Evolutionary conservation across 2,329 filamentous ascomycete genomes (phyloP), one percentile per base, ranked within the genome.

Genomic region (Polychaeton citri): DNA sequence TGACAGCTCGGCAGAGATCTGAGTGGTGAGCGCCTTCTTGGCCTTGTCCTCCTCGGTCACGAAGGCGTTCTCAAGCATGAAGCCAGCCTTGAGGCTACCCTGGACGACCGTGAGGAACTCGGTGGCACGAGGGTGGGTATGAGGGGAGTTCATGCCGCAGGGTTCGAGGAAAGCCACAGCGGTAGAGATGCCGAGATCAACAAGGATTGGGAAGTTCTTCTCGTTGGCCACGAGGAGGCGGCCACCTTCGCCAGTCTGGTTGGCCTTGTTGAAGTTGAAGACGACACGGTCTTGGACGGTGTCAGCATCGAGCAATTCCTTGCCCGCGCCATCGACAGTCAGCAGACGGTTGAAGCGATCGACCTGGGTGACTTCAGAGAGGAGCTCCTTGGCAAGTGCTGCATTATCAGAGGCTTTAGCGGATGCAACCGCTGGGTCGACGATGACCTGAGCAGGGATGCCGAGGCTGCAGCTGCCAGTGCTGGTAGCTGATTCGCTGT

Each of bases 231-330:
- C 33, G 21, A 43, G 35, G 30, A 35, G 37, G 20, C 38, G 37
- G 16, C 47, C 43, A 13, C 47, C 43, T 19, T 39, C 21, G 16
- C 30, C 20, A 8, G 28, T 21, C 5, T 33, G 61, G 10, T 58
- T 24, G 7, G 54, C 41, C 8, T 63, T 59, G 43, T 72, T 56
- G 46, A 69, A 66, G 53, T 68, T 68, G 68, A 84, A 86, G 53
- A 77, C 81, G 60, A 80, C 72, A 50, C 48, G 31, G 9, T 50
- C 45, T 32, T 46, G 47, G 19, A 63, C 44, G 4, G 46, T 50
- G 2, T 56, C 50, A 9, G 42, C 49, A 5, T 48, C 43, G 30
- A 60, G 48, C 6, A 62, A 50, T 6, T 44, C 40, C 26, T 48
- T 36, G 33, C 54, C 54, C 19, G 47, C 35, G 34, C 55, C 54